Conservation (phyloP, 345 rosid genomes). For the Lepidium africanum region DNA sequence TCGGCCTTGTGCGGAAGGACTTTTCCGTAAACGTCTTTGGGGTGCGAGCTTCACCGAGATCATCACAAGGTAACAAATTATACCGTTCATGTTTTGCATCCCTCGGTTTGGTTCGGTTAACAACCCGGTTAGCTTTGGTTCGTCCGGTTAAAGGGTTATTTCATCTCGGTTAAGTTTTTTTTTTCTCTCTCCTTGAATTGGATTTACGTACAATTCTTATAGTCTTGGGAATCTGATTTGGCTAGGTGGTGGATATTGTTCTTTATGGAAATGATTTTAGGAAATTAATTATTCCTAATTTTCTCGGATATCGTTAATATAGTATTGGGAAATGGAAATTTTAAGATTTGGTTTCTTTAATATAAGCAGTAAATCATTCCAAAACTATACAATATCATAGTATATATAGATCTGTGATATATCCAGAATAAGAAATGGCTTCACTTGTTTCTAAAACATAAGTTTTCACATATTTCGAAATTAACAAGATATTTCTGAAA, state of each 20-base stretch:
- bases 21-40: constrained; percentile 73
- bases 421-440: background rate
- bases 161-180: background rate
- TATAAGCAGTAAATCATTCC: background rate
- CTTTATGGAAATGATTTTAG: background rate
- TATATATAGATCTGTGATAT: background rate
- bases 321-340: background rate
- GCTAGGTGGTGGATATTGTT: background rate
- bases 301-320: background rate
- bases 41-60: constrained; percentile 62
- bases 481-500: background rate
- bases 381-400: background rate
- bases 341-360: background rate
- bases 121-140: background rate
- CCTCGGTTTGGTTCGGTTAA: background rate
- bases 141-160: background rate
- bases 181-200: background rate
- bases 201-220: background rate
- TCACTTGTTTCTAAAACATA: no score
- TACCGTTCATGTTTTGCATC: background rate
- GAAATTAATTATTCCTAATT: background rate
- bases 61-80: constrained; percentile 41
- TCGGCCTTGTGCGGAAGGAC: constrained; percentile 59
- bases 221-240: background rate
- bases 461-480: no score